Base-by-base conservation (phyloP, 495 filamentous ascomycete species). In the Talaromyces borbonicus region DNA sequence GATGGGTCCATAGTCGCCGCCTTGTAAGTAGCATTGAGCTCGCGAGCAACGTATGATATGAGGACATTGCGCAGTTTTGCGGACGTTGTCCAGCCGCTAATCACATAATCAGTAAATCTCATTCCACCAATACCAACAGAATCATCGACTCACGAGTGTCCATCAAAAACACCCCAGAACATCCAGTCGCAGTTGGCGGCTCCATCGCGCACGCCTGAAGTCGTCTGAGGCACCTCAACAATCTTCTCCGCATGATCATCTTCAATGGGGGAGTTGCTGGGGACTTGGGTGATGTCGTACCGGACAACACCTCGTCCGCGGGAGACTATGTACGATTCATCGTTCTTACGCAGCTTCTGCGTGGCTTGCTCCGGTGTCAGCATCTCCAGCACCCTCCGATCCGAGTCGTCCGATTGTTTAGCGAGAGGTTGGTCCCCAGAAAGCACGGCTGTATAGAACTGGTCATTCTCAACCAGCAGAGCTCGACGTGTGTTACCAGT, bases 101-200 rank as follows among this genome's bases (percentile, higher is more conserved):
- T 27, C 54, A 41, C 37, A 9, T 39, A 23, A 7, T 27, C 14
- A 32, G 36, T n/a, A n/a, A n/a, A n/a, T n/a, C n/a, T n/a, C n/a
- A n/a, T n/a, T n/a, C n/a, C n/a, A n/a, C n/a, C n/a, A n/a, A n/a
- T n/a, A n/a, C n/a, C n/a, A n/a, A n/a, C n/a, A n/a, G n/a, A n/a
- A n/a, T n/a, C n/a, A n/a, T n/a, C n/a, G n/a, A 74, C 76, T 60
- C 65, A 90, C 87, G 85, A 84, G 63, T 98, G 92, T 1, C 92
- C 92, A 59, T 99, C 92, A 65, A 95, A 99, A 9, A 99, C 89
- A 30, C 87, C 90, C 93, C 93, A 99, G 60, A 99, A 99, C 87
- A 96, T 97, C 92, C 92, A 99, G 58, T 99, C 92, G 48, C 76
- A 87, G 35, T 67, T 79, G n/a, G 68, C 43, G 4, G 67, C 61